Conservation (phyloP, 2,329 filamentous ascomycete genomes). For the Cladobotryum mycophilum region DNA sequence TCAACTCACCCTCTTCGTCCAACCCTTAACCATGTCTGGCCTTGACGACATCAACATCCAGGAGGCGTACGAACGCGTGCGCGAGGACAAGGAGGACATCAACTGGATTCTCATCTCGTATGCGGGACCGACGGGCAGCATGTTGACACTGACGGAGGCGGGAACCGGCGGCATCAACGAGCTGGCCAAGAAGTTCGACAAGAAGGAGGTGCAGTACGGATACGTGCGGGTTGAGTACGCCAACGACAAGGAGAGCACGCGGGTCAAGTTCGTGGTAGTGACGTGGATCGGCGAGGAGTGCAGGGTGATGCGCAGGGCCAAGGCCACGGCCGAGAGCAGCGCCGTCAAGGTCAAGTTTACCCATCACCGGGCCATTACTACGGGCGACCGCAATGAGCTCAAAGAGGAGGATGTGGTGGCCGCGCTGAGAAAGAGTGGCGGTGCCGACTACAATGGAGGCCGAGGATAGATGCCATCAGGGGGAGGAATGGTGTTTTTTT, state of each 20-base stretch:
- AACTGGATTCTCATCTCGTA: conserved; percentile 65
- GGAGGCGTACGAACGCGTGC: conserved; percentile 60
- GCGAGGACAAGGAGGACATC: conserved; percentile 57
- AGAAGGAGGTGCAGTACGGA: conserved; percentile 57
- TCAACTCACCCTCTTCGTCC: no score
- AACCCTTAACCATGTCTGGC: conserved; percentile 42
- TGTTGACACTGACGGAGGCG: conserved; percentile 48
- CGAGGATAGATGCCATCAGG: background rate
- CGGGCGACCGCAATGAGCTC: conserved; percentile 53
- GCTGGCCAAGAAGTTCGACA: conserved; percentile 50
- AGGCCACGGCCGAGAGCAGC: conserved; percentile 61
- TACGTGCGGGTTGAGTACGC: conserved; percentile 63
- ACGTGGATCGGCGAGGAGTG: conserved; percentile 62
- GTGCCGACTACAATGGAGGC: conserved; percentile 65
- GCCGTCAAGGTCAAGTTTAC: conserved; percentile 56
- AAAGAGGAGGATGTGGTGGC: conserved; percentile 55
- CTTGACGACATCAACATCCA: conserved; percentile 53
- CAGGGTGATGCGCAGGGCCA: conserved; percentile 63
- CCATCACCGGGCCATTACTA: conserved; percentile 61
- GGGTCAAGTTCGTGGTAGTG: conserved; percentile 62
- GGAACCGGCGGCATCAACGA: conserved; percentile 56
- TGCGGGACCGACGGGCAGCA: conserved; percentile 48
- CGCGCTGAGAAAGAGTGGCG: conserved; percentile 58
- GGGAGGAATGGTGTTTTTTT: background rate
- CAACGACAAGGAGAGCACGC: conserved; percentile 62